Percentiles rank a stretch among this genome's conserved stretches.
Evolutionary conservation across 2,329 filamentous ascomycete genomes (phyloP).

Genomic region (Byssoonygena ceratinophila): DNA sequence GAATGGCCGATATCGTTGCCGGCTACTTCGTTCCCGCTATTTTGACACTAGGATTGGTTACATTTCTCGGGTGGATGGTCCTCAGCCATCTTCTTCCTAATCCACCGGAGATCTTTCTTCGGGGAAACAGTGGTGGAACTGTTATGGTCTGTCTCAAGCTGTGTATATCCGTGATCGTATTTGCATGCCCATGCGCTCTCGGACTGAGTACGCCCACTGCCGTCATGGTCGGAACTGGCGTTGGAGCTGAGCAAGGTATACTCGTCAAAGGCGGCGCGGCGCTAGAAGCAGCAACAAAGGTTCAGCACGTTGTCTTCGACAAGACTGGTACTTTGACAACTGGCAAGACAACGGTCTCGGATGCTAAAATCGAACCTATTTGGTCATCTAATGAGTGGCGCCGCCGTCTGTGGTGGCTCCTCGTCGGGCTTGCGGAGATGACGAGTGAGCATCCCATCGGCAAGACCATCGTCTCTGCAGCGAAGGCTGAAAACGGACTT

Average conservation of each 20-base stretch:
- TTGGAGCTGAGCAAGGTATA: slow-evolving; percentile 90
- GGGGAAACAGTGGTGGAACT: slow-evolving; percentile 72
- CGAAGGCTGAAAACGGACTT: slow-evolving; percentile 64
- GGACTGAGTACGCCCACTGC: slow-evolving; percentile 91
- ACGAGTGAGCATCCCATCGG: slow-evolving; percentile 93
- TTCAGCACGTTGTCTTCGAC: slow-evolving; percentile 62
- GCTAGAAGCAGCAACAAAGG: slow-evolving; percentile 60
- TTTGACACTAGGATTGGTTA: slow-evolving; percentile 68
- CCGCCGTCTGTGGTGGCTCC: slow-evolving; percentile 81
- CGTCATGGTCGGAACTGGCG: slow-evolving; percentile 97
- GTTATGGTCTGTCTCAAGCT: slow-evolving; percentile 95
- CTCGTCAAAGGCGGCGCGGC: slow-evolving; percentile 95
- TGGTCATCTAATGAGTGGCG: slow-evolving; percentile 63
- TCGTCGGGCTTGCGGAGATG: slow-evolving; percentile 90
- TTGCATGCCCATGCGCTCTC: slow-evolving; percentile 94
- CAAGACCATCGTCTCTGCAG: slow-evolving; percentile 67
- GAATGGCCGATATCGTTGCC: slow-evolving; percentile 78
- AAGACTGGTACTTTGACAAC: slow-evolving; percentile 80
- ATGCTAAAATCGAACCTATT: slow-evolving; percentile 51
- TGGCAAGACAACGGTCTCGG: slow-evolving; percentile 87
- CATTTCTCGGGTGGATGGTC: slow-evolving; percentile 89
- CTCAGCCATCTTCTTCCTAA: slow-evolving; percentile 73
- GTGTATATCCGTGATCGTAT: slow-evolving; percentile 96
- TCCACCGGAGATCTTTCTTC: slow-evolving; percentile 79
- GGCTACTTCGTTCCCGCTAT: slow-evolving; percentile 92